Evolutionary conservation across 169 alveolate species (phyloP).

Genomic region (Eimeria necatrix): DNA sequence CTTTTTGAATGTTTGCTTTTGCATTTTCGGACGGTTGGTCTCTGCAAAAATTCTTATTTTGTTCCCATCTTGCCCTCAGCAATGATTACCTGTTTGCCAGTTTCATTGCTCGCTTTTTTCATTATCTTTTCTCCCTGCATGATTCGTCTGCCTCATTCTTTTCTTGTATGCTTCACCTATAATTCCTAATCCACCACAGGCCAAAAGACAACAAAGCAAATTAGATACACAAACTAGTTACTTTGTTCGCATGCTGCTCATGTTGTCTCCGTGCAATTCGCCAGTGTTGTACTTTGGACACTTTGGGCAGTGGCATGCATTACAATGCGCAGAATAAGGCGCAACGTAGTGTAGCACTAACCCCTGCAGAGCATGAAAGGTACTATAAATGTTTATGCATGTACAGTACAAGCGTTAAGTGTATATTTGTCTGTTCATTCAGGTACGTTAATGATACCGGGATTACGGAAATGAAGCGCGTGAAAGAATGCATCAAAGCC

Average conservation of each 20-base stretch:
- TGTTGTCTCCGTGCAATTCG: too few species aligned
- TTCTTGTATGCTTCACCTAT: not conserved
- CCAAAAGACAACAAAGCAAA: too few species aligned
- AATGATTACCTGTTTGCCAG: not conserved
- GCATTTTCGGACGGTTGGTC: not conserved
- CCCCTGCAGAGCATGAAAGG: too few species aligned
- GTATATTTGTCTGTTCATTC: slow-evolving; percentile 45
- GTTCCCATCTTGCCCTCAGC: not conserved
- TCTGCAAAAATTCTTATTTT: not conserved
- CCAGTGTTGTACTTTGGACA: too few species aligned
- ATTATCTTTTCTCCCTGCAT: not conserved
- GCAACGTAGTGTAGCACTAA: too few species aligned
- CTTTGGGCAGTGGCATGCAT: too few species aligned
- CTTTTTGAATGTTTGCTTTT: not conserved
- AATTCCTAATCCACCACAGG: too few species aligned
- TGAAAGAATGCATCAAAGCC: slow-evolving; percentile 85
- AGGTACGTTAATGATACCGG: slow-evolving; percentile 76
- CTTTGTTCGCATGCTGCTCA: too few species aligned
- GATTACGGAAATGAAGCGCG: slow-evolving; percentile 84
- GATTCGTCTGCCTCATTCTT: not conserved
- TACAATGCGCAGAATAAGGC: too few species aligned
- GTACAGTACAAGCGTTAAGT: not conserved
- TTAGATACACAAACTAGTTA: too few species aligned
- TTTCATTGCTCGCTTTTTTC: not conserved
- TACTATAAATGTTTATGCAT: not conserved